Percentiles rank a stretch among this genome's conserved stretches.
phyloP scores from a whole-genome alignment of 2,329 filamentous ascomycete genomes.

The Pseudogymnoascus sp. region DNA sequence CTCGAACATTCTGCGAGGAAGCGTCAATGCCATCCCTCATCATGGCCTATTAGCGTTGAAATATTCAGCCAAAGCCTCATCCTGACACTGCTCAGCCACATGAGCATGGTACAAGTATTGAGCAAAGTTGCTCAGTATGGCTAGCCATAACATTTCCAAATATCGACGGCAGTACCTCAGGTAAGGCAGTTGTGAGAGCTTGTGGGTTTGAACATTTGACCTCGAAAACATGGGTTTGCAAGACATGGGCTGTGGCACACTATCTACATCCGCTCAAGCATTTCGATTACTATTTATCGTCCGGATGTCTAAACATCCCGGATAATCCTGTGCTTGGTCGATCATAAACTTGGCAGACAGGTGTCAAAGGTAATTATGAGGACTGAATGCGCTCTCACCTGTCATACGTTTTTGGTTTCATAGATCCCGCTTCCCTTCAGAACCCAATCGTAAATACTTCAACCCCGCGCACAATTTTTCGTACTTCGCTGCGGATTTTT shows the following conservation, averaged over 20 bases:
- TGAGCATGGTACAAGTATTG: background rate
- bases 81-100: background rate
- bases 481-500: background rate
- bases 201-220: background rate
- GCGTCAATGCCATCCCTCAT: background rate
- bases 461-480: background rate
- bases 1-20: background rate
- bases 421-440: background rate
- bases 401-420: constrained; percentile 4
- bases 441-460: constrained; percentile 1
- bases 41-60: background rate
- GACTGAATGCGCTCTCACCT: background rate
- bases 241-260: background rate
- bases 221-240: background rate
- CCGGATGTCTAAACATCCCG: background rate
- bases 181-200: background rate
- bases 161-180: background rate
- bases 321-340: background rate
- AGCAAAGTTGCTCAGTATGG: background rate
- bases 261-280: background rate
- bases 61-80: background rate
- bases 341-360: background rate
- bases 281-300: background rate
- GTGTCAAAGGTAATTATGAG: constrained; percentile 4
- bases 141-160: background rate